Conservation (phyloP, 495 filamentous ascomycete species). For the Penicillium salamii region DNA sequence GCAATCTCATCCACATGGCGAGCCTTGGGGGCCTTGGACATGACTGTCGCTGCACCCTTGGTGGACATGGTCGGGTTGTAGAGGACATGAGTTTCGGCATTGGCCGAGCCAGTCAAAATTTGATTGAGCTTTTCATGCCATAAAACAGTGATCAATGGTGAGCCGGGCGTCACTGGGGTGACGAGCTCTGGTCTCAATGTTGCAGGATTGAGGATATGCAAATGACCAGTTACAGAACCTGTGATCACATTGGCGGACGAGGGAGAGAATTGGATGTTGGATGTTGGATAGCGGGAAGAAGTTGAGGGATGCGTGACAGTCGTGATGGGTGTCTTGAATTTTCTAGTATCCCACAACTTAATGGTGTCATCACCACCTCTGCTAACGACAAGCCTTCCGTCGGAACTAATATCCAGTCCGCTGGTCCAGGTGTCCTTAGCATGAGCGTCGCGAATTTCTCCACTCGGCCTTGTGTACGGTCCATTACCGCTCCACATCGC, state of each 20-base stretch:
- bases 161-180: constrained; percentile 80
- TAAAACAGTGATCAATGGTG: constrained; percentile 74
- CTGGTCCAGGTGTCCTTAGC: constrained; percentile 84
- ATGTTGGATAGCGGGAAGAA: constrained; percentile 75
- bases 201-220: constrained; percentile 90
- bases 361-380: constrained; percentile 86
- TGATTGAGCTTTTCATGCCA: constrained; percentile 97
- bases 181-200: constrained; percentile 80
- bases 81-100: constrained; percentile 82
- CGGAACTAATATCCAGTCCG: constrained; percentile 85
- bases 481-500: constrained; percentile 92
- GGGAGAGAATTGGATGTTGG: constrained; percentile 86
- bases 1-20: constrained; percentile 93
- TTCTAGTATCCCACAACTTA: constrained; percentile 93
- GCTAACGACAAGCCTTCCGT: constrained; percentile 85
- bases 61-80: constrained; percentile 81
- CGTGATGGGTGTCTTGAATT: constrained; percentile 85
- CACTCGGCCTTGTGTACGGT: constrained; percentile 80
- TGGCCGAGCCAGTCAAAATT: constrained; percentile 89
- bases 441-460: constrained; percentile 84
- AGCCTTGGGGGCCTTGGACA: constrained; percentile 90
- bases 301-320: constrained; percentile 78
- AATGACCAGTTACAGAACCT: constrained; percentile 79
- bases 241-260: constrained; percentile 79
- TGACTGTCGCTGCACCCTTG: constrained; percentile 80